Percentiles rank a stretch among this genome's conserved stretches.
Conservation (phyloP, 1,284 basidiomycete species). For the Melampsora americana region DNA sequence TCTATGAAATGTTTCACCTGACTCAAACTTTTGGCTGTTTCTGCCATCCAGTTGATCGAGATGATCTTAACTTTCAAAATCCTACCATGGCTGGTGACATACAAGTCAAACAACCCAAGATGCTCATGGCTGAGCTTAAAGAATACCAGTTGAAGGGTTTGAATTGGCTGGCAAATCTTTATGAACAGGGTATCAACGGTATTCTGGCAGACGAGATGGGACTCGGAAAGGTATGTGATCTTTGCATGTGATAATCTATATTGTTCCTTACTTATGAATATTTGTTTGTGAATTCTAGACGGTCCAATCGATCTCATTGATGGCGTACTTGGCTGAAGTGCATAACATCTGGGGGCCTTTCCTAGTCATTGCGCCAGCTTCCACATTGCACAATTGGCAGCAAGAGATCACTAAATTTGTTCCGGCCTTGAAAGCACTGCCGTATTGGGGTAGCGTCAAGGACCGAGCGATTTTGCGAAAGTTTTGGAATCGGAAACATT, state of each 20-base stretch:
- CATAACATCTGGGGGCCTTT: conserved; percentile 99
- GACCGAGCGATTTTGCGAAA: conserved; percentile 90
- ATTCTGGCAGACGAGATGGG: conserved; percentile 99
- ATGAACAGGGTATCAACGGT: conserved; percentile 98
- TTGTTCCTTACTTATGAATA: not conserved
- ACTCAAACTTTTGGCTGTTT: not conserved
- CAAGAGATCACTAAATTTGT: conserved; percentile 96
- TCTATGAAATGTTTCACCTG: not conserved
- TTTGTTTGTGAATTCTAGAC: conserved; percentile 62
- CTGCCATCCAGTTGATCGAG: conserved; percentile 70
- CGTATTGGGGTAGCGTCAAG: conserved; percentile 98
- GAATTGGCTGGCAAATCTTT: conserved; percentile 96
- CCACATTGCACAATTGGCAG: conserved; percentile 99
- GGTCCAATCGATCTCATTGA: conserved; percentile 94
- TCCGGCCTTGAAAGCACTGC: conserved; percentile 85
- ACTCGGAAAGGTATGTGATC: conserved; percentile 80
- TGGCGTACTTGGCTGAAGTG: conserved; percentile 93
- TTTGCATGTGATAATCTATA: conserved; percentile 1
- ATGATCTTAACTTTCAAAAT: conserved; percentile 99
- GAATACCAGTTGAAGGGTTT: conserved; percentile 98
- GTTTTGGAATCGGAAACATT: conserved; percentile 98
- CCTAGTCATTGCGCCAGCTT: conserved; percentile 96
- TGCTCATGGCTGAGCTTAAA: conserved; percentile 94
- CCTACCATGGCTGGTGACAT: conserved; percentile 85
- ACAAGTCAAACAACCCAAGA: conserved; percentile 85